A percentile compares a stretch with the other conserved stretches of the same genome.
Conservation (phyloP, 768 basidiomycete species). For the Mrakia blollopis region DNA sequence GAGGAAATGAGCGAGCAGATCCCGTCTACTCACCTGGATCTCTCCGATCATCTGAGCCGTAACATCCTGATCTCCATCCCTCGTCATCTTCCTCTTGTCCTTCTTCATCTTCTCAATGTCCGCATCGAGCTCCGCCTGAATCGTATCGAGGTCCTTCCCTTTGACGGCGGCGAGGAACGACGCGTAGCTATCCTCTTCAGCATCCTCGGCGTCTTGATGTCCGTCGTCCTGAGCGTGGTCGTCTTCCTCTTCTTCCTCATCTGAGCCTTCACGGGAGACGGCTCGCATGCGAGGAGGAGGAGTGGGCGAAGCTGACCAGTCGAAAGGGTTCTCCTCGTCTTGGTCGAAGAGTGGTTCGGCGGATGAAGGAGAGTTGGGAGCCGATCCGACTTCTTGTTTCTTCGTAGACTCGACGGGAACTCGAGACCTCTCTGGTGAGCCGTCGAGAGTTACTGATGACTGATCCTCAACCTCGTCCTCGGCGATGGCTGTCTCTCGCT, state of each 20-base stretch:
- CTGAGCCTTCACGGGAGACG: slow-evolving; percentile 3
- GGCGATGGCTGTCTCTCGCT: too few species aligned
- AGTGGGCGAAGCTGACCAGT: slow-evolving; percentile 10
- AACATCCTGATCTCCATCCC: slow-evolving; percentile 83
- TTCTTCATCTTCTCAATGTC: slow-evolving; percentile 77
- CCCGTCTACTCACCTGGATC: slow-evolving; percentile 51
- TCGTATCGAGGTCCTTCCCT: slow-evolving; percentile 72
- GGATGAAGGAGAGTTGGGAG: not conserved
- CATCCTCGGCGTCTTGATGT: slow-evolving; percentile 47
- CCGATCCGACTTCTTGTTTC: not conserved
- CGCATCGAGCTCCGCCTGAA: slow-evolving; percentile 82
- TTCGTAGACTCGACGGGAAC: not conserved
- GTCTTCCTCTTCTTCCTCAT: slow-evolving; percentile 58
- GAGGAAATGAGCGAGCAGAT: not conserved
- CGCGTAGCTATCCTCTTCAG: slow-evolving; percentile 68
- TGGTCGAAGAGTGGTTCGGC: not conserved
- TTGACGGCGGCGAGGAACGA: slow-evolving; percentile 86
- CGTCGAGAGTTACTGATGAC: too few species aligned
- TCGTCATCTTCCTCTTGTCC: slow-evolving; percentile 80
- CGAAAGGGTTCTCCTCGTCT: slow-evolving; percentile 9
- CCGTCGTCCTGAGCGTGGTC: slow-evolving; percentile 50
- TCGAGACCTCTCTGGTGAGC: too few species aligned
- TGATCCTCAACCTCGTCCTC: too few species aligned
- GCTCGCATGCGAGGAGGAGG: slow-evolving; percentile 13
- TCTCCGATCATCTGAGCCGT: slow-evolving; percentile 92